Conservation (phyloP, 352 stramenopile species). For the Globisporangium radiosum region DNA sequence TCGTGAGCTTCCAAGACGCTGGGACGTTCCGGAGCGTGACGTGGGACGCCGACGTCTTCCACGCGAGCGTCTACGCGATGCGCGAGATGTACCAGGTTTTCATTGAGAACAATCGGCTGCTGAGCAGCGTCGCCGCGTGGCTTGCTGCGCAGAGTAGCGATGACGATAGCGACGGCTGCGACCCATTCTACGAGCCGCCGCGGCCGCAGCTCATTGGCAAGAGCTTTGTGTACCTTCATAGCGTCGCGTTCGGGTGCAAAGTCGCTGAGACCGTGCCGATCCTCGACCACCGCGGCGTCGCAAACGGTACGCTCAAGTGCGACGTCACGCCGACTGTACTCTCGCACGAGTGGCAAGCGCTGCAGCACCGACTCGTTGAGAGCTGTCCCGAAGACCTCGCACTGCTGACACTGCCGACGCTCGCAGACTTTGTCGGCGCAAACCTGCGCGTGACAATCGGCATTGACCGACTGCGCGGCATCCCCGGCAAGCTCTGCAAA, state of each 20-base stretch:
- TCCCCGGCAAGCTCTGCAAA: conserved; percentile 72
- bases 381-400: conserved; percentile 35
- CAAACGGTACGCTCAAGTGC: conserved; percentile 39
- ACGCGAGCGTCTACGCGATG: conserved; percentile 77
- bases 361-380: conserved; percentile 55
- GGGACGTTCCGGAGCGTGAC: conserved; percentile 69
- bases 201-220: conserved; percentile 68
- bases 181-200: conserved; percentile 79
- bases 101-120: conserved; percentile 58
- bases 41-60: conserved; percentile 79
- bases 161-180: conserved; percentile 1
- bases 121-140: conserved; percentile 26
- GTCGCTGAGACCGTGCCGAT: conserved; percentile 50
- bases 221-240: conserved; percentile 58
- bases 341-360: conserved; percentile 71
- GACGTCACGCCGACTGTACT: conserved; percentile 59
- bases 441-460: conserved; percentile 52
- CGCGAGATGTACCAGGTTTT: conserved; percentile 86
- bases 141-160: conserved; percentile 26
- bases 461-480: conserved; percentile 44
- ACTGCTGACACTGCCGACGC: conserved; percentile 30
- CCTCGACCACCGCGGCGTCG: conserved; percentile 36
- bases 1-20: conserved; percentile 71
- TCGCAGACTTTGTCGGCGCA: conserved; percentile 37
- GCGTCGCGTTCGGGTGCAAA: conserved; percentile 57